A percentile compares a stretch with the other conserved stretches of the same genome.
phyloP scores from a whole-genome alignment of 1,284 basidiomycete species.

The Irpex sp. region DNA sequence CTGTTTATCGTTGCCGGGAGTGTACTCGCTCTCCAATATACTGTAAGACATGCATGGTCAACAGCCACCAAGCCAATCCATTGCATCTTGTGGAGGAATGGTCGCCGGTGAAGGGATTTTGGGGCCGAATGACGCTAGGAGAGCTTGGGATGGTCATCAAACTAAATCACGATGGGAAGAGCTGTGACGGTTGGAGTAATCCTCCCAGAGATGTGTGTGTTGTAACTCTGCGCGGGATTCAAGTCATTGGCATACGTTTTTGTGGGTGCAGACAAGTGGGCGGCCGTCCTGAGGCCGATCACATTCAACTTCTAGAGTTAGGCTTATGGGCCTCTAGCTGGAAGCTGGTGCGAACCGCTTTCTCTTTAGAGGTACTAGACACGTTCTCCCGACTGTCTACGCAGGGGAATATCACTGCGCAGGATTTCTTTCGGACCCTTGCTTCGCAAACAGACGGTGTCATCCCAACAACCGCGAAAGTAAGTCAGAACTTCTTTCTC shows the following conservation, averaged over 20 bases:
- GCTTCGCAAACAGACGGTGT: conserved; percentile 10
- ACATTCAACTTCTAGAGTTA: conserved; percentile 13
- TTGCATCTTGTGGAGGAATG: conserved; percentile 10
- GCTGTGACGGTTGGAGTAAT: neutral
- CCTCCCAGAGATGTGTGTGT: neutral
- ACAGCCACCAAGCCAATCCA: conserved; percentile 1
- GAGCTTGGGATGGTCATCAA: conserved; percentile 5
- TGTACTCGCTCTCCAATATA: neutral
- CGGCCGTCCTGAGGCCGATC: neutral
- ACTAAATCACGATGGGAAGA: conserved; percentile 5
- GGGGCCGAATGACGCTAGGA: neutral
- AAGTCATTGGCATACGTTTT: neutral
- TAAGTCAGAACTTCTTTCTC: neutral
- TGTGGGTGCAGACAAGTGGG: neutral
- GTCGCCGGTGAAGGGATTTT: conserved; percentile 1
- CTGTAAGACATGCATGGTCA: conserved; percentile 3
- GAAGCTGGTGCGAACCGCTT: conserved; percentile 11
- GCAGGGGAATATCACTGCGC: conserved; percentile 9
- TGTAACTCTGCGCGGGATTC: conserved; percentile 1
- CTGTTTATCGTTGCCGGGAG: conserved; percentile 6
- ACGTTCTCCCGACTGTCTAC: conserved; percentile 11
- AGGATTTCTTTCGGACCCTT: conserved; percentile 14
- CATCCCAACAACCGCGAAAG: neutral
- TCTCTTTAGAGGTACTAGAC: conserved; percentile 10
- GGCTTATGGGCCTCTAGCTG: conserved; percentile 18